Conservation (phyloP, 73 alveolate genomes). For the Blepharisma stoltei region DNA sequence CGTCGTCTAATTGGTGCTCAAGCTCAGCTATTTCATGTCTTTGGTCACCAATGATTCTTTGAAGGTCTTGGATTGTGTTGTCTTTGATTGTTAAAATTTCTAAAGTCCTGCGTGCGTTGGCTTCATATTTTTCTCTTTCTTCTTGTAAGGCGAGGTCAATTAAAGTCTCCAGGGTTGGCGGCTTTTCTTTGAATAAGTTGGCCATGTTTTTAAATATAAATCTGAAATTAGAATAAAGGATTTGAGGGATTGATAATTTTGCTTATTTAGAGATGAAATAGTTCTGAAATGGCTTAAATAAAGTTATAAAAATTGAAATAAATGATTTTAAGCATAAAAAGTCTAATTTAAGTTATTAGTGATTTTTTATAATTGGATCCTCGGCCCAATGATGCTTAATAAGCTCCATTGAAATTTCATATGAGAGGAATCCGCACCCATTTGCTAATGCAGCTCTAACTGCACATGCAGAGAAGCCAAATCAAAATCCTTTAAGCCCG, state of each 20-base stretch:
- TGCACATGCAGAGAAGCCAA: conserved; percentile 49
- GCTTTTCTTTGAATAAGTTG: conserved; percentile 31
- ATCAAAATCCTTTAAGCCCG: conserved; percentile 44
- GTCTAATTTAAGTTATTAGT: too few species aligned
- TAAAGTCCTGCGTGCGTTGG: conserved; percentile 38
- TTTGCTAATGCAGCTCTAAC: conserved; percentile 34
- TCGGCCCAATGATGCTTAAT: neutral
- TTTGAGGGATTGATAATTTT: too few species aligned
- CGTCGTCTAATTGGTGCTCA: conserved; percentile 7
- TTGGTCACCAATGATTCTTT: conserved; percentile 2
- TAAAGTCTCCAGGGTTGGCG: conserved; percentile 43
- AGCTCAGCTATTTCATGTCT: conserved; percentile 6
- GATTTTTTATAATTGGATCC: too few species aligned
- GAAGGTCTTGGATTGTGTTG: conserved; percentile 33
- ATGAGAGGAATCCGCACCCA: conserved; percentile 31
- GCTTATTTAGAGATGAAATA: too few species aligned
- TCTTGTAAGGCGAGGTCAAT: conserved; percentile 44
- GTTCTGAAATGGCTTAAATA: too few species aligned
- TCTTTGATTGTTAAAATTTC: conserved; percentile 45
- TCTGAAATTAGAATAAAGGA: too few species aligned
- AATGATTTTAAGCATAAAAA: too few species aligned
- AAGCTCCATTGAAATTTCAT: conserved; percentile 29
- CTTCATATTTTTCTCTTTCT: conserved; percentile 41
- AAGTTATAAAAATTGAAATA: too few species aligned
- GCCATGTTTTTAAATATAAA: too few species aligned